Percentiles rank a stretch among this genome's conserved stretches.
These are phyloP conservation scores for Cordyceps fumosorosea DNA, from an alignment of 2,329 filamentous ascomycete species.

Conservation along the genomic window DNA sequence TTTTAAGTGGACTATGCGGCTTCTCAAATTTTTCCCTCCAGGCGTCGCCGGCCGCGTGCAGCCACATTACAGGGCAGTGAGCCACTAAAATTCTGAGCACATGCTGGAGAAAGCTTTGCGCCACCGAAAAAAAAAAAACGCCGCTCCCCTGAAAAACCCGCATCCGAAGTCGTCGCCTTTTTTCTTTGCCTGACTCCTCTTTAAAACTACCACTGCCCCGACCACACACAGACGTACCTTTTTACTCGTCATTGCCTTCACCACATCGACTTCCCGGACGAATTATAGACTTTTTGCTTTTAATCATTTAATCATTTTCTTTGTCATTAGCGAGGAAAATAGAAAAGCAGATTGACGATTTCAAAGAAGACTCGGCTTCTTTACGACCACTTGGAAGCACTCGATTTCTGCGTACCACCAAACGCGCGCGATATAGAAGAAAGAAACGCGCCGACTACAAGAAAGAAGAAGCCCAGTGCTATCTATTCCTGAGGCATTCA, in stretches of 20 bases:
- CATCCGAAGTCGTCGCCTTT: conserved; percentile 10
- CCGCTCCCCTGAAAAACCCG: conserved; percentile 15
- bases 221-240: not conserved
- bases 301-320: not conserved
- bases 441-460: not conserved
- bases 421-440: conserved; percentile 1
- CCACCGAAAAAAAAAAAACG: conserved; percentile 5
- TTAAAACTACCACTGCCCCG: conserved; percentile 1
- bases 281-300: conserved; percentile 9
- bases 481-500: conserved; percentile 1
- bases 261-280: not conserved
- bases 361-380: not conserved
- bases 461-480: not conserved
- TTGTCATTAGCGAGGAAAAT: not conserved
- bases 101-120: not conserved
- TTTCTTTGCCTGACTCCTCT: not conserved
- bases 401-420: not conserved
- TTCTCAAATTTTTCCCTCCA: not conserved
- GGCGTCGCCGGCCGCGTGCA: not conserved
- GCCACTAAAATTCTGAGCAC: conserved; percentile 2
- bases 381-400: not conserved
- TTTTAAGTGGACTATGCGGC: not conserved
- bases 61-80: no score
- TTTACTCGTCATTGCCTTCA: not conserved
- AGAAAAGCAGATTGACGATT: not conserved